Base-by-base conservation (phyloP, 768 basidiomycete species). In the Lactarius sanguifluus region DNA sequence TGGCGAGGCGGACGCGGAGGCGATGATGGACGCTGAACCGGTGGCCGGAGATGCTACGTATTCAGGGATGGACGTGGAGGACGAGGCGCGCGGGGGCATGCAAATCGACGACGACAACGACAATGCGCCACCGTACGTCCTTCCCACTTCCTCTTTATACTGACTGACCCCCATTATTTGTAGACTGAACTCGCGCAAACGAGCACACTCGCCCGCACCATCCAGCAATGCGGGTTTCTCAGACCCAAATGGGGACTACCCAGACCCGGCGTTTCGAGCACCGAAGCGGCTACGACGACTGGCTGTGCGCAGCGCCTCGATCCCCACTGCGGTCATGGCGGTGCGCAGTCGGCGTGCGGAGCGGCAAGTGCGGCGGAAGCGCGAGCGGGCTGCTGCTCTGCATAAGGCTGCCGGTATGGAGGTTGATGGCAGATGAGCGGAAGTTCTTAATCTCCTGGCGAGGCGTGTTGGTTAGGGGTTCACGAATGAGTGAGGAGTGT, bases 1-100 rank as follows among this genome's bases (percentile, higher is more conserved):
- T 69, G 87, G 88, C 6, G 84, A 82, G 47, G 88, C 91, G 0
- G 94, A 94, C 73, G 86, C 86, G 2, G 66, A 52, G 13, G 90
- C 88, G n/a, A 92, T 91, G n/a, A 92, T 91, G 10, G 78, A 78
- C 2, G 73, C 74, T 4, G 76, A 75, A 13, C 66, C 64, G 20
- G 73, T 12, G 5, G 7, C 47, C 0, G 47, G 25, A 0, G 81
- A 83, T 32, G 76, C 78, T 0, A 70, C 10, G 52, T 40, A 60
- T 15, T 50, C 50, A 9, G 63, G 43, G 7, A 69, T 69, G 64
- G 57, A 63, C 5, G 40, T 65, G 16, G 70, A 69, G 23, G 68
- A 62, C 6, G 68, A 57, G 34, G 32, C 7, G 18, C n/a, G 47
- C 5, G 62, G 61, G 15, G 55, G 64, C 2, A 70, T 66, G 62